phyloP scores from a whole-genome alignment of 441 rosid species.

The Euphorbia schlechtendalii region DNA sequence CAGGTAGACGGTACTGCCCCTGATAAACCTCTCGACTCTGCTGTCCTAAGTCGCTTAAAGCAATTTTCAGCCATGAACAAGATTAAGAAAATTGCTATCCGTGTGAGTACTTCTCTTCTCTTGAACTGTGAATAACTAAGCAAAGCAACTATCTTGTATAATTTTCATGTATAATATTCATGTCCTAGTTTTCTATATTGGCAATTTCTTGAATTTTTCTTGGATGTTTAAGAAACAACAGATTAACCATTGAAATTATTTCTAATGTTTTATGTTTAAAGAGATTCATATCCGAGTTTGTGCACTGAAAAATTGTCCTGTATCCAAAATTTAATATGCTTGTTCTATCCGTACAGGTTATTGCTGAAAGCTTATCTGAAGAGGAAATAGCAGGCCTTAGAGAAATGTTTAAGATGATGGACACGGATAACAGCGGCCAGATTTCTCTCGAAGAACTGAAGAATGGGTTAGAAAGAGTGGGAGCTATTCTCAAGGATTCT shows the following conservation, averaged over 20 bases:
- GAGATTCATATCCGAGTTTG: background rate
- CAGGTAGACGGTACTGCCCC: constrained; percentile 77
- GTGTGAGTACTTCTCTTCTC: constrained; percentile 34
- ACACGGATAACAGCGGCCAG: constrained; percentile 76
- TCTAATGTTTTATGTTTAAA: background rate
- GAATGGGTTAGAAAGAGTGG: constrained; percentile 72
- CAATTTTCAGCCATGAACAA: constrained; percentile 97
- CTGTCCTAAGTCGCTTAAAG: constrained; percentile 75
- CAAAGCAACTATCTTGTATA: too few species aligned
- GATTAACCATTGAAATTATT: background rate
- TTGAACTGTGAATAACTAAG: too few species aligned
- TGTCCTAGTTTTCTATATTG: background rate
- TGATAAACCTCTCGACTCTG: constrained; percentile 90
- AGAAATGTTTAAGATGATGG: constrained; percentile 98
- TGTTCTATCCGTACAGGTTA: constrained; percentile 45
- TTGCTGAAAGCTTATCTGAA: constrained; percentile 88
- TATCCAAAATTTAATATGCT: background rate
- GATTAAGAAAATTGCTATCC: constrained; percentile 84
- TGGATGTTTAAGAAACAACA: background rate
- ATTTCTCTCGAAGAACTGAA: constrained; percentile 87
- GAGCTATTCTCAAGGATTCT: constrained; percentile 67
- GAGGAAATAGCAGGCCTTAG: constrained; percentile 88
- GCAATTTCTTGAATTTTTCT: background rate
- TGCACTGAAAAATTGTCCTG: background rate
- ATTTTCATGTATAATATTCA: background rate